These are phyloP conservation scores for Vickermania ingenoplastis DNA, from an alignment of 208 protist species.

Conservation along the genomic window DNA sequence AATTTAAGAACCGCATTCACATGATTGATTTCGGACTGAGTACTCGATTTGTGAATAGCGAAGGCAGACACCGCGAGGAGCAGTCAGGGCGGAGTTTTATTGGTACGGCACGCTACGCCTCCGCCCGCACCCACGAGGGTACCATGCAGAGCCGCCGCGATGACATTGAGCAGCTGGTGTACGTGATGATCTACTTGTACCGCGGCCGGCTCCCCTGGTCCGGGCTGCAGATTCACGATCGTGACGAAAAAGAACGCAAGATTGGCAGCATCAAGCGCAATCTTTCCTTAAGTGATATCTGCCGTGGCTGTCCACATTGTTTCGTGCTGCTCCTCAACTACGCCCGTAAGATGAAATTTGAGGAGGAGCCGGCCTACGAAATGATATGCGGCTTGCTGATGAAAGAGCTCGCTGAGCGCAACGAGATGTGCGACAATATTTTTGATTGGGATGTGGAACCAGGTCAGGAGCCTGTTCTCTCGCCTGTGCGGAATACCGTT, in stretches of 20 bases:
- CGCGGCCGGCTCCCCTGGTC: conserved; percentile 94
- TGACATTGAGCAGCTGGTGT: conserved; percentile 87
- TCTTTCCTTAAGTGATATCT: conserved; percentile 43
- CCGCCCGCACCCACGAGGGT: conserved; percentile 94
- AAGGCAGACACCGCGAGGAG: conserved; percentile 64
- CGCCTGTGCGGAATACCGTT: no score
- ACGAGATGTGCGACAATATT: conserved; percentile 11
- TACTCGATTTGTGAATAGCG: conserved; percentile 50
- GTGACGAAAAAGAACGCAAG: conserved; percentile 47
- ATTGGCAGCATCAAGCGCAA: conserved; percentile 56
- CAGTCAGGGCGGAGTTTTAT: conserved; percentile 89
- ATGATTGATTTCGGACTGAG: conserved; percentile 94
- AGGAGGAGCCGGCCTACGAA: conserved; percentile 64
- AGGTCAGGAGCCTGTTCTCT: neutral
- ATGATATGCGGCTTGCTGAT: conserved; percentile 56
- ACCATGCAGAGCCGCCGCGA: conserved; percentile 84
- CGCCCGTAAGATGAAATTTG: conserved; percentile 53
- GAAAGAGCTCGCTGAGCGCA: conserved; percentile 34
- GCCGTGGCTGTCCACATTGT: conserved; percentile 48
- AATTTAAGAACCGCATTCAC: conserved; percentile 63
- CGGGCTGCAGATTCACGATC: conserved; percentile 77
- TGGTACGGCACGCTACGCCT: conserved; percentile 96
- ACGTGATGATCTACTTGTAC: conserved; percentile 95
- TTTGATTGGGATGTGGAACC: neutral
- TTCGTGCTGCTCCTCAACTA: conserved; percentile 66